Evolutionary conservation across 2,329 filamentous ascomycete genomes (phyloP).

Genomic region (Penicillium sp.): DNA sequence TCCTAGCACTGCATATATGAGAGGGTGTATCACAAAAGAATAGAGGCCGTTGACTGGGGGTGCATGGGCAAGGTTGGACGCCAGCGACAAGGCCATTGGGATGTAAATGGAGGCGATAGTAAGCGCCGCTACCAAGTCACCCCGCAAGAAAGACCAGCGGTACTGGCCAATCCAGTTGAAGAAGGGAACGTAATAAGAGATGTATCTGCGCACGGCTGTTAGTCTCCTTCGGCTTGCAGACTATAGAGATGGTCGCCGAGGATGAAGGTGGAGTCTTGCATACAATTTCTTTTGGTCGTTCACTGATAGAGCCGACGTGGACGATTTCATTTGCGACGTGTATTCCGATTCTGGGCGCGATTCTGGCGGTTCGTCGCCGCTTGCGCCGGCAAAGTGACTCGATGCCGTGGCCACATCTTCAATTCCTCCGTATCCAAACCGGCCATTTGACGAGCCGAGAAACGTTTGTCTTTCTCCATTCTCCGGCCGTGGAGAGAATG

Average conservation of each 20-base stretch:
- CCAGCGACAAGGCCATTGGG: conserved; percentile 91
- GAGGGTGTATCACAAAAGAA: conserved; percentile 85
- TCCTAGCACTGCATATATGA: conserved; percentile 86
- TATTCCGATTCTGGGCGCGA: conserved; percentile 56
- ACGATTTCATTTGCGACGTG: conserved; percentile 67
- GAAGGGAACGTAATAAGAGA: conserved; percentile 90
- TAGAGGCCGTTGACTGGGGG: conserved; percentile 93
- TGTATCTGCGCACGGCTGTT: conserved; percentile 58
- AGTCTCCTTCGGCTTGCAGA: conserved; percentile 4
- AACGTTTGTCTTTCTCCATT: conserved; percentile 54
- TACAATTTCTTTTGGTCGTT: conserved; percentile 72
- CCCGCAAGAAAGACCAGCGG: conserved; percentile 72
- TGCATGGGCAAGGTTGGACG: conserved; percentile 86
- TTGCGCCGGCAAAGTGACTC: conserved; percentile 24
- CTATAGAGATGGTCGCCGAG: conserved; percentile 3
- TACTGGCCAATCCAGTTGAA: conserved; percentile 90
- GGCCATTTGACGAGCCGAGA: conserved; percentile 28
- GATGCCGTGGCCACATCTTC: conserved; percentile 26
- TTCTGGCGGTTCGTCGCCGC: conserved; percentile 44
- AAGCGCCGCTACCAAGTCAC: conserved; percentile 81
- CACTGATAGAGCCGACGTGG: conserved; percentile 71
- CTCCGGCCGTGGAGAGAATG: conserved; percentile 67
- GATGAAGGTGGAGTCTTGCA: conserved; percentile 28
- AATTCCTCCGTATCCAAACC: conserved; percentile 30
- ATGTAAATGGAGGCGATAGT: conserved; percentile 99